Base-by-base conservation (phyloP, 805 yeast genomes). In the Yamadazyma sp. region DNA sequence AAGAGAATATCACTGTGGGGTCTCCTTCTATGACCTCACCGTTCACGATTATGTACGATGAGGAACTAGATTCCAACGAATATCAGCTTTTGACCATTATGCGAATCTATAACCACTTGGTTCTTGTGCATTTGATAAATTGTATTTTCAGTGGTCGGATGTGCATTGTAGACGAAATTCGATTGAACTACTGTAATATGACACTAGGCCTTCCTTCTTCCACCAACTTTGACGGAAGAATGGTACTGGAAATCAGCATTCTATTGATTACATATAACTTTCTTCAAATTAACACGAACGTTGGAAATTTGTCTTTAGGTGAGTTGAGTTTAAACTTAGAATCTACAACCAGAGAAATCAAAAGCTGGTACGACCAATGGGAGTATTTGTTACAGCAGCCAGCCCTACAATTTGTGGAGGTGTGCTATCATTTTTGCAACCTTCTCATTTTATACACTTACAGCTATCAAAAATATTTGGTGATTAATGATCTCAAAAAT, bases 201-300 rank as follows among this genome's bases (percentile, higher is more conserved):
- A 73, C 82, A 1, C 60, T 81, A 33, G 76, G 78, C 26, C 57
- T 77, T 25, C 67, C 80, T 4, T 65, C 75, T 23, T 77, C 89
- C 2, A 82, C 89, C 5, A 82, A 83, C 51, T 85, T 84, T 54
- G 95, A 85, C 53, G 87, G 85, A n/a, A 61, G 93, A 41, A 82
- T 85, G 78, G 81, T 84, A 6, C 81, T 88, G 27, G 95, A 85
- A 56, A 77, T 83, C 35, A 74, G 80, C 13, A 67, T 83, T 8
- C 77, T 81, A 37, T 55, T 75, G 12, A 68, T 78, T 9, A 67
- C 80, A 0, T 82, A 82, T 58, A 74, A 75, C 40, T 82, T 68
- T 54, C 61, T 80, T 14, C 82, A 80, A 37, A 42, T 52, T 9
- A 60, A 49, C 35, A 45, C 61, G 17, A 59, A 55, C 38, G 40